phyloP scores from a whole-genome alignment of 2,329 filamentous ascomycete genomes.

The Trichoderma brevicompactum region DNA sequence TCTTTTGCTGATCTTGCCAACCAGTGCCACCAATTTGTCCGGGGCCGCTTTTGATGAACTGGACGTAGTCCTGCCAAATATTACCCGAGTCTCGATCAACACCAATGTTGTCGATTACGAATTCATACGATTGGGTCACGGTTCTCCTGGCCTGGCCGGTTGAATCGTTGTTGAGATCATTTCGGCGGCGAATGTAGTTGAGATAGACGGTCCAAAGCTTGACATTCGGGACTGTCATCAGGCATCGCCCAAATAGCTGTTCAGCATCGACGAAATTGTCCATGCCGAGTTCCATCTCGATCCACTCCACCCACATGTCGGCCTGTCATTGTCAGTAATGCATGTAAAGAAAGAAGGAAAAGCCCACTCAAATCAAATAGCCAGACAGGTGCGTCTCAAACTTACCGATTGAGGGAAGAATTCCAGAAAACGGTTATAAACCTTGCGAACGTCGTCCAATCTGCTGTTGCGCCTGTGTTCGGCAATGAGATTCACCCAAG shows the following conservation, averaged over 20 bases:
- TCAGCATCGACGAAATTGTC: constrained; percentile 83
- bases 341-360: neutral
- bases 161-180: constrained; percentile 80
- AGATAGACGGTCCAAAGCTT: constrained; percentile 92
- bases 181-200: constrained; percentile 89
- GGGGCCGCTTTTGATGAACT: constrained; percentile 87
- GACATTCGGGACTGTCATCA: constrained; percentile 80
- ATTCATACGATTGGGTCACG: constrained; percentile 86
- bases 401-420: constrained; percentile 91
- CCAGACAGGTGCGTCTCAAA: constrained; percentile 35
- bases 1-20: constrained; percentile 98
- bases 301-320: constrained; percentile 87
- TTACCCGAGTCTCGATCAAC: constrained; percentile 87
- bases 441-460: constrained; percentile 76
- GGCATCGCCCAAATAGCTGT: constrained; percentile 78
- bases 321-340: constrained; percentile 60
- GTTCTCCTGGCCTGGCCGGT: constrained; percentile 76
- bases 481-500: constrained; percentile 85
- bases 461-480: constrained; percentile 83
- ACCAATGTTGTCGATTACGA: constrained; percentile 86
- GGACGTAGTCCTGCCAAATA: constrained; percentile 93
- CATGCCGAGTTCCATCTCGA: constrained; percentile 85
- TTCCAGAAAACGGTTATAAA: constrained; percentile 85
- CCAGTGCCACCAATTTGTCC: constrained; percentile 81
- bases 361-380: too few species aligned